A percentile compares a stretch with the other conserved stretches of the same genome.
These are phyloP conservation scores for Trypanosoma mega DNA, from an alignment of 208 protist species.

Conservation along the genomic window DNA sequence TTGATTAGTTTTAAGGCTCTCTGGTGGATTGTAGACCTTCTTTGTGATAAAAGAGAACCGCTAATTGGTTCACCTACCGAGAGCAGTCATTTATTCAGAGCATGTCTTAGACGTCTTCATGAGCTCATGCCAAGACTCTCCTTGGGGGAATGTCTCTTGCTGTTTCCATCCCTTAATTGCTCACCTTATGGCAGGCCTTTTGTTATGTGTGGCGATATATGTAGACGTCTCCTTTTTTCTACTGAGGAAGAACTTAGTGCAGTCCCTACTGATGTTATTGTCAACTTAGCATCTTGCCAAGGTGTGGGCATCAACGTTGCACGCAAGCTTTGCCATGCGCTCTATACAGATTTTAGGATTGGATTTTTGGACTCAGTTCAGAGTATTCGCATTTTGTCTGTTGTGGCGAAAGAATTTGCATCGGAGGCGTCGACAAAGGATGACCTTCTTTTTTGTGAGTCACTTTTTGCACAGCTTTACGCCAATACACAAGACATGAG, in stretches of 20 bases:
- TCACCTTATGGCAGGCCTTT: slow-evolving; percentile 42
- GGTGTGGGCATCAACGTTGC: neutral
- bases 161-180: slow-evolving; percentile 20
- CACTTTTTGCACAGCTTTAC: slow-evolving; percentile 60
- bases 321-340: slow-evolving; percentile 14
- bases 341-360: slow-evolving; percentile 15
- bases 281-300: slow-evolving; percentile 7
- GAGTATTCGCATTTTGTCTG: slow-evolving; percentile 23
- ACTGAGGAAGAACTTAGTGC: slow-evolving; percentile 8
- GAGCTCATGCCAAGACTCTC: slow-evolving; percentile 39
- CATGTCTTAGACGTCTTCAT: slow-evolving; percentile 50
- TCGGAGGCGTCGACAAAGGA: neutral
- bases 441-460: slow-evolving; percentile 37
- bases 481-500: slow-evolving; percentile 30
- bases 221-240: slow-evolving; percentile 26
- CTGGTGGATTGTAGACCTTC: slow-evolving; percentile 43
- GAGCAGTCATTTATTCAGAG: slow-evolving; percentile 34
- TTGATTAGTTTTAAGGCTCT: slow-evolving; percentile 33
- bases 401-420: slow-evolving; percentile 3
- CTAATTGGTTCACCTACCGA: slow-evolving; percentile 10
- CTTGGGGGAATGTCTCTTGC: slow-evolving; percentile 36
- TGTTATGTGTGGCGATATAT: slow-evolving; percentile 47
- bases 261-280: slow-evolving; percentile 15
- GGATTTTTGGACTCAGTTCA: slow-evolving; percentile 12
- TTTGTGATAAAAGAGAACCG: slow-evolving; percentile 15